Evolutionary conservation across 768 basidiomycete species (phyloP).

Genomic region (Lanmaoa rubissima): DNA sequence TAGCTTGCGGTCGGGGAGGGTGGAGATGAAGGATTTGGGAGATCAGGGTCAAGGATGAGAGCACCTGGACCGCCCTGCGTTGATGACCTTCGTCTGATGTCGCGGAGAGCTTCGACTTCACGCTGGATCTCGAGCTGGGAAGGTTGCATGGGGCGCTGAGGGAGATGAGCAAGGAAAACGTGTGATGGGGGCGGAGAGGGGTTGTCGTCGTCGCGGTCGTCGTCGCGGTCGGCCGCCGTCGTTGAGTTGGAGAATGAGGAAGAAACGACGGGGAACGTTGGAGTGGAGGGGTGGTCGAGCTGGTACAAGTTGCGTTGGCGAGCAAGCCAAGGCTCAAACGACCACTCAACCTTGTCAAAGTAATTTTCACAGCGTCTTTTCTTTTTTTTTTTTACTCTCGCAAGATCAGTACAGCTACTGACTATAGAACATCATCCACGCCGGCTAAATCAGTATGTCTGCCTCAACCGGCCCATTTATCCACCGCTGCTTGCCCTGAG

Average conservation of each 20-base stretch:
- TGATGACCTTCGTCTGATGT: conserved; percentile 80
- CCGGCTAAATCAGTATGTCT: conserved; percentile 20
- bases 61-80: conserved; percentile 73
- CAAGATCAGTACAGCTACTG: conserved; percentile 6
- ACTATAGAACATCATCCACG: conserved; percentile 19
- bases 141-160: conserved; percentile 53
- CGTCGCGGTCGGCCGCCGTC: conserved; percentile 10
- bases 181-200: conserved; percentile 10
- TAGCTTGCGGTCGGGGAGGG: conserved; percentile 54
- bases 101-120: conserved; percentile 82
- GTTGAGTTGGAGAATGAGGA: conserved; percentile 1
- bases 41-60: conserved; percentile 87
- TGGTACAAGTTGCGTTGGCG: conserved; percentile 2
- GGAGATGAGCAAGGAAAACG: conserved; percentile 8
- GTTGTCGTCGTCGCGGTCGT: conserved; percentile 7
- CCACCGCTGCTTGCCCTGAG: conserved; percentile 1
- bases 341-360: not conserved
- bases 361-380: conserved; percentile 14
- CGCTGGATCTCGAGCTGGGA: conserved; percentile 83
- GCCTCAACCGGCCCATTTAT: conserved; percentile 6
- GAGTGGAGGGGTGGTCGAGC: not conserved
- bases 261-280: not conserved
- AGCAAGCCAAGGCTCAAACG: not conserved
- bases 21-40: conserved; percentile 70
- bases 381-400: not conserved